phyloP scores from a whole-genome alignment of 805 yeast genomes.

The Yamadazyma sp. region DNA sequence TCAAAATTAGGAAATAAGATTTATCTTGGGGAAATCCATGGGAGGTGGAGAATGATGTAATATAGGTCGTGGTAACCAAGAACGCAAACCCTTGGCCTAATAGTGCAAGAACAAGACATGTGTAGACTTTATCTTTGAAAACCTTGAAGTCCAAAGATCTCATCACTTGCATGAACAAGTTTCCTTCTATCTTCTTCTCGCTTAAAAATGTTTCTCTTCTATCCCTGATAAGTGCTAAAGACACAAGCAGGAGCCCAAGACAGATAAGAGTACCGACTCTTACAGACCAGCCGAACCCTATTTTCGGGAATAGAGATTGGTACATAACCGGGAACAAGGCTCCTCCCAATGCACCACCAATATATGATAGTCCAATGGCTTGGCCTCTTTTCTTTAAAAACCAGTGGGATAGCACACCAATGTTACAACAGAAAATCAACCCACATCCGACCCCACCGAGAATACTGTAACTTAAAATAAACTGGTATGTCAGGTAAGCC shows the following conservation, averaged over 20 bases:
- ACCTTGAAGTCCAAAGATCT: conserved; percentile 26
- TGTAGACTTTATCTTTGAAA: conserved; percentile 23
- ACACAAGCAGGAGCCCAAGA: conserved; percentile 17
- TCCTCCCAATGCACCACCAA: conserved; percentile 36
- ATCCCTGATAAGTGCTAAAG: conserved; percentile 21
- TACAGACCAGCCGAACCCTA: conserved; percentile 34
- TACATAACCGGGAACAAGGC: conserved; percentile 29
- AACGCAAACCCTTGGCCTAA: conserved; percentile 32
- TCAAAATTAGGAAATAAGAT: conserved; percentile 23
- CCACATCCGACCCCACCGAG: conserved; percentile 26
- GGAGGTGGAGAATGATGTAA: conserved; percentile 26
- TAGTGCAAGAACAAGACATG: conserved; percentile 24
- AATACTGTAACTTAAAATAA: conserved; percentile 25
- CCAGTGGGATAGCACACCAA: conserved; percentile 14
- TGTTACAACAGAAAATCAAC: conserved; percentile 25
- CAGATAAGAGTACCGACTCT: conserved; percentile 26
- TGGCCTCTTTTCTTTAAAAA: conserved; percentile 20
- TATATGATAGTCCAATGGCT: conserved; percentile 29
- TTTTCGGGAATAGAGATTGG: conserved; percentile 22
- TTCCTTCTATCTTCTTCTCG: conserved; percentile 6
- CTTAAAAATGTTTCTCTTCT: conserved; percentile 17
- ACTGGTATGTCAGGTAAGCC: conserved; percentile 23
- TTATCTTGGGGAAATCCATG: conserved; percentile 20
- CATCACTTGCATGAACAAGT: conserved; percentile 17
- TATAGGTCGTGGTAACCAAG: conserved; percentile 23